Evolutionary conservation across 768 basidiomycete genomes (phyloP).

Genomic region (Tylopilus cervinicoccineus): DNA sequence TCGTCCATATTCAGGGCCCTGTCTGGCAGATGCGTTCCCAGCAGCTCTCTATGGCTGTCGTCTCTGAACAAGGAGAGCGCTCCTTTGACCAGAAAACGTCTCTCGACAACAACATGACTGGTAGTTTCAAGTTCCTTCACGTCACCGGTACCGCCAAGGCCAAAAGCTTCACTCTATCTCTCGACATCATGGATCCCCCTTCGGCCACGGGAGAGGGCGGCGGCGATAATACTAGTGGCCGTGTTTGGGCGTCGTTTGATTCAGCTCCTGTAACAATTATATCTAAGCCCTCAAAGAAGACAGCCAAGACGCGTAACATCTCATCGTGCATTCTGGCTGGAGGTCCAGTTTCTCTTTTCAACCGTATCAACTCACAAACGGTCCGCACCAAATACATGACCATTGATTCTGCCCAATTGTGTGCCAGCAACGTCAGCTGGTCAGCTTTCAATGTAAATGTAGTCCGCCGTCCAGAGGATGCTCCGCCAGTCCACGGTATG

Average conservation of each 20-base stretch:
- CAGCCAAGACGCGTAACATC: constrained; percentile 90
- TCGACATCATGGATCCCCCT: constrained; percentile 79
- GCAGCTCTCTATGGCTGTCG: constrained; percentile 81
- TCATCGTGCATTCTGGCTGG: constrained; percentile 87
- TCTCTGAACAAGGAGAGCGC: constrained; percentile 78
- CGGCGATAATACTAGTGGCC: constrained; percentile 43
- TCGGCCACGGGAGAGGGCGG: constrained; percentile 40
- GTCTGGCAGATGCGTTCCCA: constrained; percentile 80
- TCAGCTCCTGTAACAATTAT: constrained; percentile 93
- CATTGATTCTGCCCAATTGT: constrained; percentile 76
- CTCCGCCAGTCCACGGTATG: constrained; percentile 58
- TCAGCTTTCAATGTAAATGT: constrained; percentile 94
- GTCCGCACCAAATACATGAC: constrained; percentile 98
- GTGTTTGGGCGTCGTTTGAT: constrained; percentile 88
- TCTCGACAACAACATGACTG: constrained; percentile 78
- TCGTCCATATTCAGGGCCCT: constrained; percentile 89
- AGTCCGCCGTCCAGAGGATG: constrained; percentile 67
- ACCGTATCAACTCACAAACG: constrained; percentile 94
- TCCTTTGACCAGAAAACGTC: constrained; percentile 82
- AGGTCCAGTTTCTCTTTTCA: constrained; percentile 89
- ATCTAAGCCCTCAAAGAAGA: constrained; percentile 97
- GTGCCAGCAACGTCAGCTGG: constrained; percentile 90
- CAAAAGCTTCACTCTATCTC: constrained; percentile 83
- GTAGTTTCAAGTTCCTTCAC: constrained; percentile 89
- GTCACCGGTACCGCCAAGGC: constrained; percentile 86